phyloP scores from a whole-genome alignment of 2,329 filamentous ascomycete genomes.

The Fusarium gaditjirri region DNA sequence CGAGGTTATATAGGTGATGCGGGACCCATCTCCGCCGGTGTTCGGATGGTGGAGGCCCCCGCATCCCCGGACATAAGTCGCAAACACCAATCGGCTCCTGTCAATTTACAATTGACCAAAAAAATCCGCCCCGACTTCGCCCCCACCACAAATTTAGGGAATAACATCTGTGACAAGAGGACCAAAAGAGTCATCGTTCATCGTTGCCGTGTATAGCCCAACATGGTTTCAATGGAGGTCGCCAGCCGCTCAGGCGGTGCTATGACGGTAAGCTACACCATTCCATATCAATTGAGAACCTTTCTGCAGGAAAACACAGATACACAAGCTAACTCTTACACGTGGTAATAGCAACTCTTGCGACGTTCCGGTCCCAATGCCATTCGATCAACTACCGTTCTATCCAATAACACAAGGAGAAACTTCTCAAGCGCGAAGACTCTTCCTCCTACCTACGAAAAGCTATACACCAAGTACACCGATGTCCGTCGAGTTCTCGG shows the following conservation, averaged over 20 bases:
- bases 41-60: conserved; percentile 39
- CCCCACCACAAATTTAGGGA: conserved; percentile 37
- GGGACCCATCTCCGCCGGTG: conserved; percentile 24
- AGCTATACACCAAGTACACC: conserved; percentile 79
- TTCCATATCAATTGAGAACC: conserved; percentile 10
- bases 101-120: conserved; percentile 50
- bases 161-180: conserved; percentile 20
- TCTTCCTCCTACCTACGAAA: conserved; percentile 79
- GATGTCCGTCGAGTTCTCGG: conserved; percentile 81
- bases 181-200: conserved; percentile 32
- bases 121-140: conserved; percentile 46
- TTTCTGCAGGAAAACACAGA: not conserved
- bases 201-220: conserved; percentile 35
- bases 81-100: conserved; percentile 49
- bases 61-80: conserved; percentile 40
- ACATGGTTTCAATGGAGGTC: conserved; percentile 63
- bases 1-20: not conserved
- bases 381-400: conserved; percentile 40
- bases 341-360: conserved; percentile 51
- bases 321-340: conserved; percentile 18
- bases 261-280: conserved; percentile 54
- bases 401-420: conserved; percentile 50
- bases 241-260: conserved; percentile 60
- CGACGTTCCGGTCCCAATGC: conserved; percentile 49
- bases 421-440: conserved; percentile 54